Base-by-base conservation (phyloP, 768 basidiomycete genomes). In the Suillus sp. region DNA sequence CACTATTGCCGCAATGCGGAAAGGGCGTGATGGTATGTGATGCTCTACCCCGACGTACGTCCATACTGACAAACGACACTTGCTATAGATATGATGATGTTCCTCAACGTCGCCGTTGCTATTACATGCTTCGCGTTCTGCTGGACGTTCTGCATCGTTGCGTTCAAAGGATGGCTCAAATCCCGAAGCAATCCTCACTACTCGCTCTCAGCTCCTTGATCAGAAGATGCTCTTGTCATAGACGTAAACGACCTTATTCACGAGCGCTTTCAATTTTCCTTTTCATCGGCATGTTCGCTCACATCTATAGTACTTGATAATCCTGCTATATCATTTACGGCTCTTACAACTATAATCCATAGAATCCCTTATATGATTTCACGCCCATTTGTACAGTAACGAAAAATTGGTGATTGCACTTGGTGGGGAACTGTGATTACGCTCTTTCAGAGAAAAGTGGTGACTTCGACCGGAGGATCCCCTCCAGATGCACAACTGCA, bases 1-100 rank as follows among this genome's bases (percentile, higher is more conserved):
- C 25, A 92, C 92, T 3, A 85, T 92, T 65, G 91, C 92, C 14
- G 95, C 95, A 20, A 97, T 98, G 95, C 83, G 96, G 62, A 81
- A 87, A 70, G 92, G 92, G 32, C 86, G 87, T 67, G 95, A 95
- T 80, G 93, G 91, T 86, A 78, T 65, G 83, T 45, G 54, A 37
- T 32, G 30, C 63, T 50, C n/a, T 53, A 50, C 10, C 66, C 63
- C 47, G 32, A 25, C 9, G 3, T 56, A 7, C 32, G 22, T 10
- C 48, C 14, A 30, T 14, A 38, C 45, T 42, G n/a, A 58, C 56
- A 61, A 22, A 45, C 30, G 20, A 53, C n/a, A 62, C 57, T n/a
- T 57, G 22, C 59, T 10, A 20, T 62, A 92, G 92, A 93, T 72
- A 86, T 93, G 54, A 91, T 95, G 89, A 91, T 95, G 91, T 92